Percentiles rank a stretch among this genome's conserved stretches.
Evolutionary conservation across 1,284 basidiomycete genomes (phyloP).

Genomic region (Tausonia pullulans): DNA sequence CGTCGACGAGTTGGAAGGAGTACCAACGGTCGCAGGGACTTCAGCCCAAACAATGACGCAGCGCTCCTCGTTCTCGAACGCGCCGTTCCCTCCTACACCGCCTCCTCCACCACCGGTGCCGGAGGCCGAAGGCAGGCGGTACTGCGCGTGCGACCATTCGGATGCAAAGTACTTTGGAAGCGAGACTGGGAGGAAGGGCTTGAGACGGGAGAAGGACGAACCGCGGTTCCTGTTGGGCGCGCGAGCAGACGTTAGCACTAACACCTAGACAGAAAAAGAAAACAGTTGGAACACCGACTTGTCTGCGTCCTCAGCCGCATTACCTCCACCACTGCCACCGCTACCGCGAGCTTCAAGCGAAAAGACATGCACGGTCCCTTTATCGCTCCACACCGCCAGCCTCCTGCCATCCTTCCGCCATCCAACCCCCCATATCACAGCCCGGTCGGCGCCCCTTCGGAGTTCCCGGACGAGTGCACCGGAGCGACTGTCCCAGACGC

Average conservation of each 20-base stretch:
- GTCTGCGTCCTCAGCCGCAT: conserved; percentile 3
- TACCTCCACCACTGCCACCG: conserved; percentile 17
- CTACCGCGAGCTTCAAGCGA: conserved; percentile 44
- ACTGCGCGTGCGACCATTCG: conserved; percentile 87
- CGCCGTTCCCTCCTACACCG: conserved; percentile 27
- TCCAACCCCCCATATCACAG: conserved; percentile 73
- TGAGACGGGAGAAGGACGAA: conserved; percentile 61
- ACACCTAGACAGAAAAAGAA: neutral
- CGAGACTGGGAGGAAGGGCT: conserved; percentile 52
- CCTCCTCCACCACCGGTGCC: conserved; percentile 36
- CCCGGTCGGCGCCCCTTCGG: conserved; percentile 76
- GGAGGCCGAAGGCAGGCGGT: conserved; percentile 61
- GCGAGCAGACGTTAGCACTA: no score
- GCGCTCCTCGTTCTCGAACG: conserved; percentile 55
- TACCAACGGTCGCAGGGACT: conserved; percentile 32
- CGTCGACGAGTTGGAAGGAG: neutral
- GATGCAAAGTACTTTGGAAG: conserved; percentile 88
- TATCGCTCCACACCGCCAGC: conserved; percentile 87
- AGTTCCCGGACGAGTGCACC: conserved; percentile 72
- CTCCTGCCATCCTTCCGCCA: conserved; percentile 43
- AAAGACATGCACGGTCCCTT: conserved; percentile 89
- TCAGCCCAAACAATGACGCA: conserved; percentile 76
- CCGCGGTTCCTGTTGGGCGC: conserved; percentile 17
- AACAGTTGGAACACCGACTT: conserved; percentile 32
- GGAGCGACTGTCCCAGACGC: conserved; percentile 71